phyloP scores from a whole-genome alignment of 140 eudicot species.

The Anethum foeniculum region DNA sequence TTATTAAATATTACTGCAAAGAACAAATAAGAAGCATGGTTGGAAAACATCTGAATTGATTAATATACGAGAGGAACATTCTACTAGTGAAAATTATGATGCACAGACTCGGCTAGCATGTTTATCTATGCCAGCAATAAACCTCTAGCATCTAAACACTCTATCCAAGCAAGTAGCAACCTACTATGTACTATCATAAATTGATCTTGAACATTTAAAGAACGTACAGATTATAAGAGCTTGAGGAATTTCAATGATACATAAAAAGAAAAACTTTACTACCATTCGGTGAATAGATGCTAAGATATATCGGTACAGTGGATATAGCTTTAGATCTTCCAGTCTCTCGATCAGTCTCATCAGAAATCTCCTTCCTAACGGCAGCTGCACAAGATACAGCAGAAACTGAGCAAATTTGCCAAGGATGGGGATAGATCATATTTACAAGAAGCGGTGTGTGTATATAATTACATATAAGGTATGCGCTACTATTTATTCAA shows the following conservation, averaged over 20 bases:
- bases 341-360: slow-evolving; percentile 96
- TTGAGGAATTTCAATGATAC: not conserved
- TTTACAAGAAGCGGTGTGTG: not conserved
- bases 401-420: not conserved
- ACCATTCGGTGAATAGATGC: slow-evolving; percentile 94
- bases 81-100: not conserved
- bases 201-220: not conserved
- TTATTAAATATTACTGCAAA: not conserved
- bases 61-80: not conserved
- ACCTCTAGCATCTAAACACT: not conserved
- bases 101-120: not conserved
- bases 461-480: not conserved
- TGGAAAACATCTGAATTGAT: too few relatives aligned
- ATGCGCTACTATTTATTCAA: not conserved
- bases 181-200: not conserved
- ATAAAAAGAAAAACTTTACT: slow-evolving; percentile 13
- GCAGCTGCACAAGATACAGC: slow-evolving; percentile 53
- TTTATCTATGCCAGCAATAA: not conserved
- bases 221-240: not conserved
- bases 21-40: not conserved
- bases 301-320: slow-evolving; percentile 80
- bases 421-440: not conserved
- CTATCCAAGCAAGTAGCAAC: not conserved
- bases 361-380: slow-evolving; percentile 88
- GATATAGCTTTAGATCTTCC: slow-evolving; percentile 78